Conservation (phyloP, 2,329 filamentous ascomycete species). For the Mycocentrospora acerina region DNA sequence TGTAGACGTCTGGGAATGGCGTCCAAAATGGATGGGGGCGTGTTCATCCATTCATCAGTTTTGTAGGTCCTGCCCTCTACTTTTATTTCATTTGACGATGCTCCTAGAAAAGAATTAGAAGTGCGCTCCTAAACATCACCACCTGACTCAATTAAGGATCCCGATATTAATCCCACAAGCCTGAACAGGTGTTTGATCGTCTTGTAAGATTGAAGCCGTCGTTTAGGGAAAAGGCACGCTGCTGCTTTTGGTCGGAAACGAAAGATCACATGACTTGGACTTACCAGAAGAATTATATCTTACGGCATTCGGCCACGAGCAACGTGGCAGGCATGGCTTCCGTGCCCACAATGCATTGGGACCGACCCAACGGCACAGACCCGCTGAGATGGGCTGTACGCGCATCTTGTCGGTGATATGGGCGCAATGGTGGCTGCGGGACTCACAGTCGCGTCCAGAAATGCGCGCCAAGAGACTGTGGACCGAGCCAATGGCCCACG, state of each 20-base stretch:
- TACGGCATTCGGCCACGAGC: conserved; percentile 17
- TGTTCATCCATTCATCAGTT: conserved; percentile 83
- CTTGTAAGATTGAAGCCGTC: too few relatives aligned
- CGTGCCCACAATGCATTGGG: conserved; percentile 5
- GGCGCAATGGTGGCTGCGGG: conserved; percentile 6
- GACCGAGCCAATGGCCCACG: conserved; percentile 10
- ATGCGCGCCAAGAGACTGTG: conserved; percentile 25
- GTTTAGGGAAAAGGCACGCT: too few relatives aligned
- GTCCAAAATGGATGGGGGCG: conserved; percentile 71
- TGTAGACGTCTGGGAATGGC: conserved; percentile 80
- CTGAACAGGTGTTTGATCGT: too few relatives aligned
- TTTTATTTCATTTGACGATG: conserved; percentile 44
- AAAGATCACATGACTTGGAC: conserved; percentile 34
- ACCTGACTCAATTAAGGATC: not conserved
- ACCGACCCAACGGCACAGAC: conserved; percentile 23
- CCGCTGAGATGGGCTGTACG: conserved; percentile 22
- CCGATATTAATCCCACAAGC: too few relatives aligned
- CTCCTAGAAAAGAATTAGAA: conserved; percentile 10
- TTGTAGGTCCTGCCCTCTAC: conserved; percentile 66
- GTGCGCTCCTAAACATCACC: not conserved
- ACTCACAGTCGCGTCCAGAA: conserved; percentile 13
- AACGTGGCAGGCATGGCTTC: conserved; percentile 10
- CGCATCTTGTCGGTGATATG: conserved; percentile 22
- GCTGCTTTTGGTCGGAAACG: conserved; percentile 1
- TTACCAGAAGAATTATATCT: conserved; percentile 37